Conservation (phyloP, 257 asterid species). For the Nicotiana undulata region DNA sequence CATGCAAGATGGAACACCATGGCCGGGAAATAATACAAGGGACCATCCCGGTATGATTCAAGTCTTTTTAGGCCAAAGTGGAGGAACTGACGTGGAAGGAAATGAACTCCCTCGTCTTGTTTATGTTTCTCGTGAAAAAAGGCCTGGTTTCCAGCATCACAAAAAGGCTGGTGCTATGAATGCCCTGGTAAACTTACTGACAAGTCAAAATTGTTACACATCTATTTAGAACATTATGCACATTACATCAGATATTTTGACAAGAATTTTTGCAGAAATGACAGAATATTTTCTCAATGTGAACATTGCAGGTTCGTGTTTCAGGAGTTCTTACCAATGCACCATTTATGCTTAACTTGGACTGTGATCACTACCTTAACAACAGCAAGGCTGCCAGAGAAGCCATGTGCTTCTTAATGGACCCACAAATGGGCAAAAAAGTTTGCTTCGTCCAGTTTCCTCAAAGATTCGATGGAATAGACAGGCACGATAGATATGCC, state of each 20-base stretch:
- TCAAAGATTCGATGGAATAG: conserved; percentile 97
- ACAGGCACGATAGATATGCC: conserved; percentile 88
- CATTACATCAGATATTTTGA: not conserved
- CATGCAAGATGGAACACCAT: conserved; percentile 98
- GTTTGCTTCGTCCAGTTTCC: conserved; percentile 96
- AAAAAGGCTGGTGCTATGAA: conserved; percentile 98
- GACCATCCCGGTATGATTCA: conserved; percentile 99
- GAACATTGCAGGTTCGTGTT: conserved; percentile 68
- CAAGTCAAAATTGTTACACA: not conserved
- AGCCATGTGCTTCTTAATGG: conserved; percentile 99
- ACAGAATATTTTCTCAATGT: not conserved
- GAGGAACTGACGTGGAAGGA: conserved; percentile 87
- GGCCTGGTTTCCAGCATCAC: conserved; percentile 97
- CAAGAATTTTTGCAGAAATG: not conserved
- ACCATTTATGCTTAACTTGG: conserved; percentile 98
- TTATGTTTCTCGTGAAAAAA: conserved; percentile 97
- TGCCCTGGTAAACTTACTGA: conserved; percentile 58
- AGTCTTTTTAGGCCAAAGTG: conserved; percentile 93
- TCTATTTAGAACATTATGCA: not conserved
- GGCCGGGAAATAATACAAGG: conserved; percentile 97
- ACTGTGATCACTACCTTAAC: conserved; percentile 91
- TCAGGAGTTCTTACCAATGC: conserved; percentile 97
- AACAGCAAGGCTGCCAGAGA: conserved; percentile 95
- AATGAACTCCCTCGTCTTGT: conserved; percentile 94
- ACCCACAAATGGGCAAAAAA: conserved; percentile 78